Conservation (phyloP, 2,329 filamentous ascomycete genomes). For the Dactylellina haptotyla region DNA sequence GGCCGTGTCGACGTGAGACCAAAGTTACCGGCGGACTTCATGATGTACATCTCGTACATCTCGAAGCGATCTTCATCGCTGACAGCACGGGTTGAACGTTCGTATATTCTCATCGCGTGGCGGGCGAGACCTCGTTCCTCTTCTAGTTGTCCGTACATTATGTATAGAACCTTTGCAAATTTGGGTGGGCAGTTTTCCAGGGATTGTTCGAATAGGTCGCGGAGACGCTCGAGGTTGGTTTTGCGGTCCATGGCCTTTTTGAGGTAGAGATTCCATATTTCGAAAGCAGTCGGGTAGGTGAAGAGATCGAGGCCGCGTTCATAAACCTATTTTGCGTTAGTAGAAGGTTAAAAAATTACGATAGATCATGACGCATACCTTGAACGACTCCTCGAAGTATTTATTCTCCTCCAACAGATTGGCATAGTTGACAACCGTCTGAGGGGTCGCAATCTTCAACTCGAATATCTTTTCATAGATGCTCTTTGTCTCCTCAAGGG, state of each 20-base stretch:
- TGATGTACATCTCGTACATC: slow-evolving; percentile 99
- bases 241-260: slow-evolving; percentile 97
- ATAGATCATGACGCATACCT: slow-evolving; percentile 62
- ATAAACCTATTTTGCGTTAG: slow-evolving; percentile 70
- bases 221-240: slow-evolving; percentile 90
- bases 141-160: slow-evolving; percentile 98
- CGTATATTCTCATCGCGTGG: slow-evolving; percentile 99
- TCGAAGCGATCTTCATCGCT: slow-evolving; percentile 92
- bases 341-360: background rate
- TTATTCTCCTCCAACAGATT: slow-evolving; percentile 93
- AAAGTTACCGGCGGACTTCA: slow-evolving; percentile 97
- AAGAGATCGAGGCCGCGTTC: slow-evolving; percentile 97
- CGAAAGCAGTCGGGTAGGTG: slow-evolving; percentile 96
- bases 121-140: slow-evolving; percentile 93
- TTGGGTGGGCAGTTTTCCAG: slow-evolving; percentile 93
- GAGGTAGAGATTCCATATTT: slow-evolving; percentile 97
- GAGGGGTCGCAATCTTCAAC: slow-evolving; percentile 94
- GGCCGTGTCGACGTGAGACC: slow-evolving; percentile 91
- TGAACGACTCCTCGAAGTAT: slow-evolving; percentile 98
- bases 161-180: slow-evolving; percentile 93
- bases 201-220: slow-evolving; percentile 96
- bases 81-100: slow-evolving; percentile 92
- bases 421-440: slow-evolving; percentile 98
- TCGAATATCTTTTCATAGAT: slow-evolving; percentile 99
- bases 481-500: slow-evolving; percentile 88